Evolutionary conservation across 176 grass and related monocot genomes (phyloP), one percentile per base, ranked within the genome.

Genomic region (Oryza coarctata): DNA sequence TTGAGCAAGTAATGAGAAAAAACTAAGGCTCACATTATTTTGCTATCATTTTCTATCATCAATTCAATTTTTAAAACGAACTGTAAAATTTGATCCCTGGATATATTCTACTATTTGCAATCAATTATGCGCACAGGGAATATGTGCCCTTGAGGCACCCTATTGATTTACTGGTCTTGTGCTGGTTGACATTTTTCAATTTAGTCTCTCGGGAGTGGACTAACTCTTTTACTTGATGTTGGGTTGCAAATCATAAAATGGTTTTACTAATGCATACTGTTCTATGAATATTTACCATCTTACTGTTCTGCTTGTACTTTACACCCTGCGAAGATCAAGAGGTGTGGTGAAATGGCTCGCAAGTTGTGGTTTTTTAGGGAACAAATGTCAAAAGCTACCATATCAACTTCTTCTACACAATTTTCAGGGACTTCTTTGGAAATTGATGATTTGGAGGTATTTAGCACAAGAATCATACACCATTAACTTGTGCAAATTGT

Each of bases 321-420:
- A 72, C 58, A 78, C 41, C 11, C 36, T 81, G 58, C 43, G 9
- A 63, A 97, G 94, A 92, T 97, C 89, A 97, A 97, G 87, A 88
- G 87, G 70, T 97, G 94, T 31, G 88, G 92, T 27, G 94, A 97
- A 87, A 97, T 97, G 94, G 76, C 87, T 49, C 89, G 94, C 68
- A 97, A 90, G 62, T 73, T 94, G 61, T 88, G 85, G 22, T 94
- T 88, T 86, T 92, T 97, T 38, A 92, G 75, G 72, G 92, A 94
- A 70, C 89, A 97, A 85, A 94, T 97, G 91, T 76, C 80, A 30
- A 97, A 88, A 85, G 89, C 92, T 65, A 69, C 70, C 38, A 86
- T 97, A 76, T 76, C 74, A 68, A 62, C 85, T 68, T 84, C 89
- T 64, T n/a, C 85, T 41, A 63, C 65, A 10, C 87, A 83, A 31